phyloP scores from a whole-genome alignment of 805 yeast species.

The Kuraishia borneana region DNA sequence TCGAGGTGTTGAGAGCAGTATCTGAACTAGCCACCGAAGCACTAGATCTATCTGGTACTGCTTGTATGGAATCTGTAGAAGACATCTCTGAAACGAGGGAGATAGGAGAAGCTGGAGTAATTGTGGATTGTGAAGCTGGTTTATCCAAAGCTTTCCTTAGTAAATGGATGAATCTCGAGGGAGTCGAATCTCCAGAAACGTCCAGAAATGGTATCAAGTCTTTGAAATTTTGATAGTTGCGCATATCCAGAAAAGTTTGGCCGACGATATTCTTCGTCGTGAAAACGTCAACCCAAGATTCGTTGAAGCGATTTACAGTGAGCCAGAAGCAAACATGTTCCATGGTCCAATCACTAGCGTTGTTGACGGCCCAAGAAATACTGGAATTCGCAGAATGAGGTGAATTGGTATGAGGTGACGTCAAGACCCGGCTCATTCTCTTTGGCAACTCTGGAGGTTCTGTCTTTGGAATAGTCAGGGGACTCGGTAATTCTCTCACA shows the following conservation, averaged over 20 bases:
- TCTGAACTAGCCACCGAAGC: background rate
- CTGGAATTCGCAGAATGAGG: constrained; percentile 8
- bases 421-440: background rate
- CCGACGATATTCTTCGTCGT: constrained; percentile 46
- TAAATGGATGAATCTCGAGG: constrained; percentile 43
- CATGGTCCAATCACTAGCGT: constrained; percentile 60
- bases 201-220: constrained; percentile 23
- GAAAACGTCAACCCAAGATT: constrained; percentile 64
- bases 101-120: constrained; percentile 7
- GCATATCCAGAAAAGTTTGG: constrained; percentile 50
- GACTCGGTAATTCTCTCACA: background rate
- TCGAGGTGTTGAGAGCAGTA: constrained; percentile 3
- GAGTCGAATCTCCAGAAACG: constrained; percentile 37
- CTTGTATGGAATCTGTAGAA: background rate
- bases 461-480: too few species aligned
- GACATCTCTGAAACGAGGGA: constrained; percentile 11
- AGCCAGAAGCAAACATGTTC: constrained; percentile 64
- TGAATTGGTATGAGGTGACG: constrained; percentile 2
- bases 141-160: constrained; percentile 31
- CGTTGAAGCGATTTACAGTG: constrained; percentile 54
- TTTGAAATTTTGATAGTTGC: constrained; percentile 44
- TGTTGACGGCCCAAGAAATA: constrained; percentile 35
- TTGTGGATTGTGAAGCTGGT: constrained; percentile 8
- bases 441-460: too few species aligned
- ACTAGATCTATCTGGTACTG: background rate